These are phyloP conservation scores for Kwoniella mangroviensis DNA, from an alignment of 768 basidiomycete species.

Conservation along the genomic window DNA sequence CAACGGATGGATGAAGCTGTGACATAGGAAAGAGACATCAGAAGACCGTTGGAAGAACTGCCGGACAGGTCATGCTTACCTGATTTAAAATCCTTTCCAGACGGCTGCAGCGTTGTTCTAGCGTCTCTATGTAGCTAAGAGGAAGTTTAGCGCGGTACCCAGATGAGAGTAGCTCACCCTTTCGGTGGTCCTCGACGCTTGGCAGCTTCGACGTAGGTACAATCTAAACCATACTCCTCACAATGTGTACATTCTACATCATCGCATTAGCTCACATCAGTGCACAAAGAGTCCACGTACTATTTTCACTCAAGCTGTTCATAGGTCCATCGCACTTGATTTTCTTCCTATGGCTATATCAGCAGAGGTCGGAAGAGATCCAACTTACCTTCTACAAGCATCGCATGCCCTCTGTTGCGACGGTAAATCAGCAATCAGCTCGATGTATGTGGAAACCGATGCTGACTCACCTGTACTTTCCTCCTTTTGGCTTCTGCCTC, in stretches of 20 bases:
- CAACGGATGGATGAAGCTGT: conserved; percentile 52
- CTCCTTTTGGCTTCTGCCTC: conserved; percentile 63
- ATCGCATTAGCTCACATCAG: background rate
- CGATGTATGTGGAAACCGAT: background rate
- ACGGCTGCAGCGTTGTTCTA: conserved; percentile 54
- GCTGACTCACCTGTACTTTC: conserved; percentile 43
- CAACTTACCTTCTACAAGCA: conserved; percentile 30
- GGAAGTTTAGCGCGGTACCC: background rate
- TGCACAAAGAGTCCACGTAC: conserved; percentile 26
- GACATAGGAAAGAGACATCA: background rate
- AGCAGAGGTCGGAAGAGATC: background rate
- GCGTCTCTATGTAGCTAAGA: conserved; percentile 49
- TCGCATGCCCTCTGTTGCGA: conserved; percentile 39
- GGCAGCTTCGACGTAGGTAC: conserved; percentile 61
- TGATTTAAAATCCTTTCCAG: conserved; percentile 51
- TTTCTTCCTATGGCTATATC: conserved; percentile 67
- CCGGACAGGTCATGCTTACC: conserved; percentile 20
- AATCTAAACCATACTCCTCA: conserved; percentile 59
- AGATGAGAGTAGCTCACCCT: conserved; percentile 28
- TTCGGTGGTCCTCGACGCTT: conserved; percentile 53
- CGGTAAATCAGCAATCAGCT: background rate
- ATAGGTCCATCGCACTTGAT: conserved; percentile 67
- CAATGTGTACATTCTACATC: conserved; percentile 54
- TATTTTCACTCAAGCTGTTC: conserved; percentile 43
- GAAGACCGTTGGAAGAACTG: background rate